Evolutionary conservation across 306 rosid species (phyloP).

Genomic region (Lagenaria siceraria): DNA sequence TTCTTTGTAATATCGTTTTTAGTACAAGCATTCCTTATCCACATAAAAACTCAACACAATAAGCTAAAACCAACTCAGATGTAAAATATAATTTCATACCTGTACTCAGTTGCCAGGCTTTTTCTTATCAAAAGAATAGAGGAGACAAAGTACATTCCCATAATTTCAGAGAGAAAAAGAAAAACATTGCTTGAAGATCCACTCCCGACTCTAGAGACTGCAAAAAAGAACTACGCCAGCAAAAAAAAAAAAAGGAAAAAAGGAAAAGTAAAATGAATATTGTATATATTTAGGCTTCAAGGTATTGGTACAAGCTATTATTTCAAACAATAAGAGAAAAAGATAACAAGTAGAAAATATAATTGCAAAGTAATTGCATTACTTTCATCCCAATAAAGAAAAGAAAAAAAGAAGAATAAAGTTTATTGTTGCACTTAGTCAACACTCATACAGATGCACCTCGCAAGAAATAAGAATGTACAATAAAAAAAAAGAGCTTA

Average conservation of each 20-base stretch:
- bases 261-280: neutral
- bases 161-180: conserved; percentile 84
- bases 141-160: conserved; percentile 96
- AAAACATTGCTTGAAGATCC: conserved; percentile 99
- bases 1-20: neutral
- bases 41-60: neutral
- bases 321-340: neutral
- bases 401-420: neutral
- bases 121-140: conserved; percentile 95
- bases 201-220: conserved; percentile 97
- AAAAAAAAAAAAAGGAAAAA: neutral
- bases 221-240: conserved; percentile 76
- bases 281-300: neutral
- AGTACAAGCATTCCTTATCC: neutral
- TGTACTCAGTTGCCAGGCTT: conserved; percentile 93
- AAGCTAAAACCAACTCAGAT: neutral
- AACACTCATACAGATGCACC: neutral
- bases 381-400: neutral
- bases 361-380: neutral
- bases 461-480: neutral
- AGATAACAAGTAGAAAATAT: neutral
- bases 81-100: conserved; percentile 31
- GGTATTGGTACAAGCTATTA: neutral
- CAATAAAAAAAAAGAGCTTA: too few species aligned
- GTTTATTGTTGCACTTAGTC: neutral